A percentile compares a stretch with the other conserved stretches of the same genome.
Evolutionary conservation across 139 green algal species (phyloP).

Genomic region (Trebouxia sp.): DNA sequence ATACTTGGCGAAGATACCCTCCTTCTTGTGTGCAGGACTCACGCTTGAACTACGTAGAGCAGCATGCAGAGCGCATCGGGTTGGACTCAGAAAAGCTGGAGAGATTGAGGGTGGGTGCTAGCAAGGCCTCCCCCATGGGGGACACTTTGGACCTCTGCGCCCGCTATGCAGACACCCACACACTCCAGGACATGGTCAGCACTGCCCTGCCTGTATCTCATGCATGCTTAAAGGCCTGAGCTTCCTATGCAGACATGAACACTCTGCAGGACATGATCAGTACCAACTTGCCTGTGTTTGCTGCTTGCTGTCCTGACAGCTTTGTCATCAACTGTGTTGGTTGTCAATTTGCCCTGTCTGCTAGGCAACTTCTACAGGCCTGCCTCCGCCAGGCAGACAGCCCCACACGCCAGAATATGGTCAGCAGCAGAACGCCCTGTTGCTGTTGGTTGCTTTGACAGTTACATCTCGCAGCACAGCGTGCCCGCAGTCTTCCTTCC

Average conservation of each 20-base stretch:
- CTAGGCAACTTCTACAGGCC: too few relatives aligned
- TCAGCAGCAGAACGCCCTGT: too few relatives aligned
- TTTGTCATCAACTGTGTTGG: too few relatives aligned
- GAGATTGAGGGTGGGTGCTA: conserved; percentile 52
- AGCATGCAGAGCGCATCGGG: conserved; percentile 62
- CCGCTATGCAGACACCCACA: conserved; percentile 48
- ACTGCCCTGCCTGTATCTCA: conserved; percentile 16
- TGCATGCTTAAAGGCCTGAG: too few relatives aligned
- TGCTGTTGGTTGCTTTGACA: too few relatives aligned
- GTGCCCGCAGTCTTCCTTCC: too few relatives aligned
- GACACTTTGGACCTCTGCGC: conserved; percentile 75
- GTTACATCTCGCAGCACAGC: too few relatives aligned
- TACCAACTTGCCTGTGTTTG: background rate
- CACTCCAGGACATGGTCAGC: conserved; percentile 49
- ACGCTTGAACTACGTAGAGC: conserved; percentile 78
- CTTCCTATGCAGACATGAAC: conserved; percentile 50
- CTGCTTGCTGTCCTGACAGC: too few relatives aligned
- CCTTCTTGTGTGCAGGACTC: conserved; percentile 58
- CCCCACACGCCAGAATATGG: too few relatives aligned
- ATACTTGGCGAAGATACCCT: background rate
- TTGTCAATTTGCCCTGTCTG: too few relatives aligned
- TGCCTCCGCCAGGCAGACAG: too few relatives aligned
- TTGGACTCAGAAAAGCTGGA: conserved; percentile 75
- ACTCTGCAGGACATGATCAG: conserved; percentile 50
- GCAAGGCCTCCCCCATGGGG: conserved; percentile 52